Base-by-base conservation (phyloP, 352 stramenopile genomes). In the Globisporangium cylindrosporum region DNA sequence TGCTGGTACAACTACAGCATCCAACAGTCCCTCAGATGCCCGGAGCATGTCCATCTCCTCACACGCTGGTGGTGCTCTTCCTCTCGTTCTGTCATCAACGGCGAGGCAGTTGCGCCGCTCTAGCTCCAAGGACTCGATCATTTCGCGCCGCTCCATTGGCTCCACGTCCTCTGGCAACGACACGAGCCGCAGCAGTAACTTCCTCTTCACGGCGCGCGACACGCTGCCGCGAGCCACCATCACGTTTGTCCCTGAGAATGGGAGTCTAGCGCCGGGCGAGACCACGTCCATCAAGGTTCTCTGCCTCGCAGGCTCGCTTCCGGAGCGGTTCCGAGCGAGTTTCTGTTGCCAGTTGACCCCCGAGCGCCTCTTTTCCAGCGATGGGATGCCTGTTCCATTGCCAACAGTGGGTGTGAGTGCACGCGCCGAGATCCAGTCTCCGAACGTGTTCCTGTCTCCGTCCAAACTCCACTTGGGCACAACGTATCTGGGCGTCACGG, bases 401-500 rank as follows among this genome's bases (percentile, higher is more conserved):
- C 27, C 20, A 27, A 20, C 25, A 5, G 59, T 61, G 15, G 68
- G 64, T 2, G 81, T 91, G 56, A 88, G 81, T n/a, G 79, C 79
- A 6, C 79, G 87, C 2, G 85, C 80, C 20, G 84, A 93, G 68
- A 92, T 95, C 66, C 85, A 95, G 41, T 85, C 76, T 10, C 85
- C 87, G 5, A 91, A 89, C 53, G 84, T 93, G 1, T 93, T 84
- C 64, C 71, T 95, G 7, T 78, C 82, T 18, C 76, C 85, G 0
- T 78, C 78, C 0, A 73, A 74, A 32, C 48, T 93, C 14, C 25
- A 73, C 1, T 63, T 93, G 0, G 85, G 85, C 25, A 84, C 85
- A 5, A 92, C 82, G 7, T 95, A 92, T 66, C 65, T 93, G 46
- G 80, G 81, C 4, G 82, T 92, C 22, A 60, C 73, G 7, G 78